Conservation (phyloP, 2,329 filamentous ascomycete species). For the Lachnellula willkommii region DNA sequence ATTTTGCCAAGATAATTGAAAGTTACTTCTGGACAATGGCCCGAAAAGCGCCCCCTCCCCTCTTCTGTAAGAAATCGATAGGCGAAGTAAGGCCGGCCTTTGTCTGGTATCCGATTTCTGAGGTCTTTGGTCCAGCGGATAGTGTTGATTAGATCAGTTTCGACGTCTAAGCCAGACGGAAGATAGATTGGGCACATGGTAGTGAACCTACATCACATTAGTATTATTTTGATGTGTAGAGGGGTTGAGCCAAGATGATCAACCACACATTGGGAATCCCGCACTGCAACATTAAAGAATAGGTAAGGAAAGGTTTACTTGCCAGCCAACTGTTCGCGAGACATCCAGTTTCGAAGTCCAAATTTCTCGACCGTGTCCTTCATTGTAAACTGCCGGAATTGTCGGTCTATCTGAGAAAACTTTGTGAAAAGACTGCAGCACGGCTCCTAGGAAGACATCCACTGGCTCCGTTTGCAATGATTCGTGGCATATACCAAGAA, state of each 20-base stretch:
- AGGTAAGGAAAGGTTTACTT: too few relatives aligned
- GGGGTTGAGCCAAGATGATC: too few relatives aligned
- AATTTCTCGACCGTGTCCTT: conserved; percentile 39
- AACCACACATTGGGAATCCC: too few relatives aligned
- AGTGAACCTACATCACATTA: conserved; percentile 33
- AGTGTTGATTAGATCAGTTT: conserved; percentile 2
- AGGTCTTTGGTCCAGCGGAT: conserved; percentile 34
- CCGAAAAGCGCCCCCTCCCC: conserved; percentile 28
- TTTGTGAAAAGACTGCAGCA: conserved; percentile 33
- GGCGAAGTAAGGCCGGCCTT: conserved; percentile 38
- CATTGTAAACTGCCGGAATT: conserved; percentile 35
- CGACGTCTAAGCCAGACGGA: conserved; percentile 1
- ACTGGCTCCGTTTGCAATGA: conserved; percentile 34
- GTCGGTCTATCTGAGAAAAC: conserved; percentile 31
- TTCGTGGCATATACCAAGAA: conserved; percentile 27
- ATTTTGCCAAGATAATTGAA: conserved; percentile 46
- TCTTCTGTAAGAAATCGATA: conserved; percentile 30
- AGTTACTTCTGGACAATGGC: conserved; percentile 34
- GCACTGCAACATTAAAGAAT: too few relatives aligned
- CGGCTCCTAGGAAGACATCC: conserved; percentile 35
- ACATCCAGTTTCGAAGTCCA: conserved; percentile 33
- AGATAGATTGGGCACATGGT: conserved; percentile 35
- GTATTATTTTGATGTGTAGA: too few relatives aligned
- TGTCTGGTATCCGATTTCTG: conserved; percentile 31
- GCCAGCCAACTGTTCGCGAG: conserved; percentile 38